Conservation (phyloP, 305 asterid species). For the Lippia alba region DNA sequence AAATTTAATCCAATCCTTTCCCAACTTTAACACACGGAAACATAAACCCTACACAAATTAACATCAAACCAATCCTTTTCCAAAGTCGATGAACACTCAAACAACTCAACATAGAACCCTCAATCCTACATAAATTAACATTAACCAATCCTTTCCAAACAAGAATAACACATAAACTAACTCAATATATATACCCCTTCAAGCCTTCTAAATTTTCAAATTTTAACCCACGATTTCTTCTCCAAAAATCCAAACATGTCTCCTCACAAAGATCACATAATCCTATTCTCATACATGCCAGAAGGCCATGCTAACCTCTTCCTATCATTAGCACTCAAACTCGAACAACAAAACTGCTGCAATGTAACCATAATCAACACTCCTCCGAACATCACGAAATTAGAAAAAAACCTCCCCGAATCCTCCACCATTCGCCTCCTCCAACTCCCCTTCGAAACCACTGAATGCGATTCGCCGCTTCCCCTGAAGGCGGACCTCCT, state of each 20-base stretch:
- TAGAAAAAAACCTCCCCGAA: slow-evolving; percentile 11
- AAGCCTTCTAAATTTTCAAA: not conserved
- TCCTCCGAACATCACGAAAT: slow-evolving; percentile 39
- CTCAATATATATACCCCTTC: not conserved
- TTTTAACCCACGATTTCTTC: not conserved
- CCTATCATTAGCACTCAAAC: slow-evolving; percentile 44
- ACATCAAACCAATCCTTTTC: too few species aligned
- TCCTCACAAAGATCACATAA: slow-evolving; percentile 23
- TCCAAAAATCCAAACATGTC: slow-evolving; percentile 3
- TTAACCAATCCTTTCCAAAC: too few species aligned
- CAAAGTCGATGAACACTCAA: too few species aligned
- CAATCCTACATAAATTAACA: too few species aligned
- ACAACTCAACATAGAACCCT: too few species aligned
- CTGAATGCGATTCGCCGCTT: slow-evolving; percentile 38
- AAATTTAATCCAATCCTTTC: too few species aligned
- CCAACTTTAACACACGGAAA: too few species aligned
- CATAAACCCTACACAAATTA: too few species aligned
- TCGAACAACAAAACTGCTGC: slow-evolving; percentile 34
- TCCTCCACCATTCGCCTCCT: slow-evolving; percentile 33
- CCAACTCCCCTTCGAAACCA: slow-evolving; percentile 36
- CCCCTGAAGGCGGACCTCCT: slow-evolving; percentile 2
- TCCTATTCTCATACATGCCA: slow-evolving; percentile 50
- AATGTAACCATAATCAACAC: slow-evolving; percentile 39
- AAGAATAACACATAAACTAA: too few species aligned
- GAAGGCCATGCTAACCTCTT: slow-evolving; percentile 45